Percentiles rank a stretch among this genome's conserved stretches.
These are phyloP conservation scores for Globisporangium spiculum DNA, from an alignment of 352 stramenopile species.

Conservation along the genomic window DNA sequence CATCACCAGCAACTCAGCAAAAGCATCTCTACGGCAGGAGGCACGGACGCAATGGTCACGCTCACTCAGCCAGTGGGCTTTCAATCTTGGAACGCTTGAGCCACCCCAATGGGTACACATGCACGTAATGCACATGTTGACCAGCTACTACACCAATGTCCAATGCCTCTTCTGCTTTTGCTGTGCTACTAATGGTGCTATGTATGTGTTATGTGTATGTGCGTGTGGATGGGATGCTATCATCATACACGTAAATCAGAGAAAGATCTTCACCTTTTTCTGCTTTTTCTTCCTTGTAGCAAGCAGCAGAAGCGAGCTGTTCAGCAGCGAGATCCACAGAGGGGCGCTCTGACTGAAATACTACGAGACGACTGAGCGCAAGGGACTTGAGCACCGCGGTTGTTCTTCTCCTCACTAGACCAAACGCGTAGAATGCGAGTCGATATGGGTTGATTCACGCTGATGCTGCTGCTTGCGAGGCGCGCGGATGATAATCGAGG, in stretches of 20 bases:
- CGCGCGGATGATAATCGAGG: not conserved
- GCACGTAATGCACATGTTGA: not conserved
- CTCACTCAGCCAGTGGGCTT: not conserved
- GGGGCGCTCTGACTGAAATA: not conserved
- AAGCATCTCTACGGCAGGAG: not conserved
- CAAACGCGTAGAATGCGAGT: not conserved
- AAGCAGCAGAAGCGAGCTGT: not conserved
- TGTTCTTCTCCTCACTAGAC: not conserved
- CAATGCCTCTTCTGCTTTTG: constrained; percentile 9
- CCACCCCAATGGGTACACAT: not conserved
- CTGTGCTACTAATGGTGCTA: not conserved
- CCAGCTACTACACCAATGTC: not conserved
- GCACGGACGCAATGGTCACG: not conserved
- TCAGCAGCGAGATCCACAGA: constrained; percentile 2
- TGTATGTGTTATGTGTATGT: constrained; percentile 1
- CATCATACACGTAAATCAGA: not conserved
- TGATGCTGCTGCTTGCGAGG: not conserved
- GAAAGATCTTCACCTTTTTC: constrained; percentile 10
- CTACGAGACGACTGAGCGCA: not conserved
- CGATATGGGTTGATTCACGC: constrained; percentile 2
- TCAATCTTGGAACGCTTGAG: not conserved
- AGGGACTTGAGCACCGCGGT: not conserved
- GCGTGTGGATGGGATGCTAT: constrained; percentile 1
- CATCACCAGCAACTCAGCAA: constrained; percentile 6
- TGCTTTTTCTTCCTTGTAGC: not conserved